Conservation (phyloP, 495 filamentous ascomycete genomes). For the Echria macrotheca region DNA sequence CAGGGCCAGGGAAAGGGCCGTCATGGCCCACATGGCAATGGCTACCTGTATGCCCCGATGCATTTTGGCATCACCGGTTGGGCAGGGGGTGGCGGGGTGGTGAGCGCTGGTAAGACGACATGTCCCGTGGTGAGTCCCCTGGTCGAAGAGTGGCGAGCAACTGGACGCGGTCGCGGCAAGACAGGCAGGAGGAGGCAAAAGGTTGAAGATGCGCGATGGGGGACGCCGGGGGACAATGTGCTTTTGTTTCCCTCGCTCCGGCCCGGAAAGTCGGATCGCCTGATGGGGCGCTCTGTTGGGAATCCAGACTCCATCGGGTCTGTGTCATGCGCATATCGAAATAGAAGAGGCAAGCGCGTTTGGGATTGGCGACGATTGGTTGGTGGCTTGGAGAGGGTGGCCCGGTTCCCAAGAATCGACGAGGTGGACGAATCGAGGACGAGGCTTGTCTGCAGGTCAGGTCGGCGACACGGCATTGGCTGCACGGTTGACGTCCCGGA, state of each 20-base stretch:
- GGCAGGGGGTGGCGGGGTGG: background rate
- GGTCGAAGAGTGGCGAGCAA: no score
- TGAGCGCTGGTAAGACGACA: background rate
- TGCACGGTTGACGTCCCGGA: background rate
- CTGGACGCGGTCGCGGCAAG: background rate
- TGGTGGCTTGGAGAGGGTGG: background rate
- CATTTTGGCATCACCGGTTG: slow-evolving; percentile 16
- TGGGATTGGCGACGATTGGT: background rate
- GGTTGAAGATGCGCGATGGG: background rate
- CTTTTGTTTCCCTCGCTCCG: slow-evolving; percentile 7
- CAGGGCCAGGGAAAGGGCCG: slow-evolving; percentile 24
- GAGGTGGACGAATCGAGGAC: background rate
- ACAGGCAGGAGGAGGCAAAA: slow-evolving; percentile 2
- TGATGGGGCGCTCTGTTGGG: no score
- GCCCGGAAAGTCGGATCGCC: no score
- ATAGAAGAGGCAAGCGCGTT: background rate
- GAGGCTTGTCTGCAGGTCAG: background rate
- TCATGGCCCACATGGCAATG: slow-evolving; percentile 34
- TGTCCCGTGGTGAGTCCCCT: slow-evolving; percentile 5
- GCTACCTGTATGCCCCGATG: slow-evolving; percentile 27
- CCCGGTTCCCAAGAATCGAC: background rate
- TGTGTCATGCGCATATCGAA: background rate
- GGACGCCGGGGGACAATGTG: background rate
- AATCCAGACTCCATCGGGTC: background rate
- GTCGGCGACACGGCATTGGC: background rate